Conservation (phyloP, 495 filamentous ascomycete species). For the Hypoxylon crocopeplum region DNA sequence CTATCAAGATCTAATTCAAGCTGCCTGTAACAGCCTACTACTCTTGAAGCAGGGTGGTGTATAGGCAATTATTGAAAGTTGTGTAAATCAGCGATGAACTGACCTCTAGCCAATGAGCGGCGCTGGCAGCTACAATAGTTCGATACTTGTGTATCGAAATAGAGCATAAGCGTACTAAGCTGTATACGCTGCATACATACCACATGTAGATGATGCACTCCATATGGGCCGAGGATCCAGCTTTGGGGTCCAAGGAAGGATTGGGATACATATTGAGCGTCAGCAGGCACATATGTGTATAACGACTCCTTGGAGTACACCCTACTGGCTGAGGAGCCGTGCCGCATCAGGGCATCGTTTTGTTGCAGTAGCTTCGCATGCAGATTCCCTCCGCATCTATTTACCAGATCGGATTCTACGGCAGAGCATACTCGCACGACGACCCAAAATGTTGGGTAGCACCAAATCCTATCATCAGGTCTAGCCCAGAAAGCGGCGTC, state of each 20-base stretch:
- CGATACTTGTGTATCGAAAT: conserved; percentile 27
- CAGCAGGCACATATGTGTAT: conserved; percentile 15
- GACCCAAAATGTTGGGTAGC: conserved; percentile 27
- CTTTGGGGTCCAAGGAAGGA: conserved; percentile 34
- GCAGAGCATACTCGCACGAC: conserved; percentile 22
- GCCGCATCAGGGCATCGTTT: conserved; percentile 26
- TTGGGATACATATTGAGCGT: conserved; percentile 18
- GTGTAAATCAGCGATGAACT: conserved; percentile 15
- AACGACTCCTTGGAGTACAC: conserved; percentile 5
- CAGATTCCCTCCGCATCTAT: conserved; percentile 34
- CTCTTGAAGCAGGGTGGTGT: conserved; percentile 6
- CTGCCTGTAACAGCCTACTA: neutral
- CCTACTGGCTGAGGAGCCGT: conserved; percentile 14
- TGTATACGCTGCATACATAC: conserved; percentile 10
- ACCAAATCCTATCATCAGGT: conserved; percentile 24
- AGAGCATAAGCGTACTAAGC: conserved; percentile 27
- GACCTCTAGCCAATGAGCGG: conserved; percentile 8
- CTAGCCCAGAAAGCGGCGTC: conserved; percentile 14
- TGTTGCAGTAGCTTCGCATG: conserved; percentile 18
- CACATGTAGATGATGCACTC: conserved; percentile 13
- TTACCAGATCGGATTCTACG: conserved; percentile 29
- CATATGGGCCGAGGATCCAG: conserved; percentile 19
- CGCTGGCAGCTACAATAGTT: conserved; percentile 5
- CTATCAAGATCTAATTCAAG: conserved; percentile 6
- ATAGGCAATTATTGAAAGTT: conserved; percentile 8